These are phyloP conservation scores for Zizania palustris DNA, from an alignment of 202 grass and related monocot genomes.

Conservation along the genomic window DNA sequence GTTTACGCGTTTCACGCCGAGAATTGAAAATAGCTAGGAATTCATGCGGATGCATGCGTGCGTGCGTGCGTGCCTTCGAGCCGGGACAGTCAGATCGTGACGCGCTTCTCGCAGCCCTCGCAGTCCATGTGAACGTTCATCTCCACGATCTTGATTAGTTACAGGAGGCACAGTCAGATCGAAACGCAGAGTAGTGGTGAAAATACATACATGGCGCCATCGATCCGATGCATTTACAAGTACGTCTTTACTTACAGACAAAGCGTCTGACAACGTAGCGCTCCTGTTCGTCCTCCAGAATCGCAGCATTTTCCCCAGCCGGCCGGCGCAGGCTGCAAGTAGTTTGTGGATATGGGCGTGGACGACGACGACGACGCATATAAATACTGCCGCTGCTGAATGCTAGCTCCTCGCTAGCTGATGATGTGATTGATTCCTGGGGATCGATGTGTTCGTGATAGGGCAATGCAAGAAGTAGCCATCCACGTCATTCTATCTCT, in stretches of 20 bases:
- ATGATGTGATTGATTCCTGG: neutral
- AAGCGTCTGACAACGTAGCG: constrained; percentile 45
- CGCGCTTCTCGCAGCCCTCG: constrained; percentile 69
- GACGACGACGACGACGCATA: neutral
- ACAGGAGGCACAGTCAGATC: neutral
- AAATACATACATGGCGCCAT: no score
- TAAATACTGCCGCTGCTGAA: constrained; percentile 26
- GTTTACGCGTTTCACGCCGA: neutral
- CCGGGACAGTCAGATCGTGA: constrained; percentile 64
- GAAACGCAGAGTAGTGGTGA: no score
- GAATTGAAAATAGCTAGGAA: neutral
- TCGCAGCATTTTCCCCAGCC: constrained; percentile 42
- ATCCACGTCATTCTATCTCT: constrained; percentile 1
- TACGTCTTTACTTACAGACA: constrained; percentile 67
- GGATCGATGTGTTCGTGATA: neutral
- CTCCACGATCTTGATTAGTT: constrained; percentile 65
- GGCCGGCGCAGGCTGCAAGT: no score
- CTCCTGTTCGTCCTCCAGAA: constrained; percentile 52
- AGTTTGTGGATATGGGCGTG: neutral
- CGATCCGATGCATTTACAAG: neutral
- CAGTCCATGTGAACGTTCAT: constrained; percentile 95
- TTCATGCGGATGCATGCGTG: constrained; percentile 18
- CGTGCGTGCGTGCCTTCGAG: constrained; percentile 45
- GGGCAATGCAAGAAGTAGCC: constrained; percentile 16
- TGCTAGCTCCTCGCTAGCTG: neutral